Evolutionary conservation across 768 basidiomycete genomes (phyloP), one percentile per base, ranked within the genome.

Genomic region (Kwoniella heveanensis): DNA sequence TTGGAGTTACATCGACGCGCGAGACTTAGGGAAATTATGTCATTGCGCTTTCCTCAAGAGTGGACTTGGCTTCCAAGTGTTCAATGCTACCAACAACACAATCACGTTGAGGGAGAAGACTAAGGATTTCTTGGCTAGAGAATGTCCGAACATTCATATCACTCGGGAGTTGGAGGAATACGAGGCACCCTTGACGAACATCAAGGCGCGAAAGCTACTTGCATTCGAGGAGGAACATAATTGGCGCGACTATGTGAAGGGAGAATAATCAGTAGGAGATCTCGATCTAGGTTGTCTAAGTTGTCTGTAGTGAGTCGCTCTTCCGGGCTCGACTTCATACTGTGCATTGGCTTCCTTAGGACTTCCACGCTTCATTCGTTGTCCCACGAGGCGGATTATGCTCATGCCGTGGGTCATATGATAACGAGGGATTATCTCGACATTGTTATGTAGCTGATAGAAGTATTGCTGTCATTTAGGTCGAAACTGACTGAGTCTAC

Each of bases 1-100:
- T 1, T 79, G 76, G 73, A 73, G 72, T 44, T 79, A 79, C 53
- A 76, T 79, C 56, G 77, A 79, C 64, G 77, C 77, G 12, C 65
- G 77, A 48, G 77, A 79, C 62, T 55, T 79, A 13, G 77, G 77
- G 1, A 64, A 79, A 65, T 65, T 79, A 55, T 77, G 73, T 65
- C 60, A 79, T 65, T 64, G 65, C 25, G 73, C 73, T 27, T 48
- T 74, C 21, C 52, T 71, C 48, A 77, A 63, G 54, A 64, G 61
- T 39, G 77, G 73, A 13, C 54, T 79, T 4, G 77, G 75, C 3
- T 79, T 70, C 60, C 77, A 79, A 63, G 70, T 79, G 1, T 79
- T 79, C 68, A 79, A 79, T 62, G 75, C 75, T 0, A 79, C 77
- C 10, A 77, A 77, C 66, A 62, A 71, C 54, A 71, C 72, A 25